Evolutionary conservation across 768 basidiomycete species (phyloP).

Genomic region (Suillus decipiens): DNA sequence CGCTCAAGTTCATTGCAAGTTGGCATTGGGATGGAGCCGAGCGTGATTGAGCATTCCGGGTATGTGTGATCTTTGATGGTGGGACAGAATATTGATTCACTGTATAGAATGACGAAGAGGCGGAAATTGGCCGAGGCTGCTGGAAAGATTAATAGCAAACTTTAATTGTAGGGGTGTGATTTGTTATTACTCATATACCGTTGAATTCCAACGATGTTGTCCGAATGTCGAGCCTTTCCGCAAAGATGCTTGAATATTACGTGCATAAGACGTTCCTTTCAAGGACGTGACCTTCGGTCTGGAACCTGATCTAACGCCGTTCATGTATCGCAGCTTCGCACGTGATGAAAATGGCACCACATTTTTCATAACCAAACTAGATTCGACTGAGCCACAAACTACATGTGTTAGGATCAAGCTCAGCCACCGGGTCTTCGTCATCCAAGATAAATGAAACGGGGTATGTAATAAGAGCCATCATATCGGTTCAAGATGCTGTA

Average conservation of each 20-base stretch:
- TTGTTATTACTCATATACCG: not conserved
- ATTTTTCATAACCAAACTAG: not conserved
- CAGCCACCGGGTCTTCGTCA: not conserved
- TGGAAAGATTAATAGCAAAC: constrained; percentile 28
- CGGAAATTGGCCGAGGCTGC: constrained; percentile 31
- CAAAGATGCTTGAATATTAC: not conserved
- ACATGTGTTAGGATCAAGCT: not conserved
- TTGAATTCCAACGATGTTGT: not conserved
- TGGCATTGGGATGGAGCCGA: constrained; percentile 60
- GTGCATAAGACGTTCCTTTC: too few relatives aligned
- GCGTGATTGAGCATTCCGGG: constrained; percentile 72
- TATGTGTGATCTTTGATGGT: constrained; percentile 39
- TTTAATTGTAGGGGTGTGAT: constrained; percentile 8
- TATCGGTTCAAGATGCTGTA: not conserved
- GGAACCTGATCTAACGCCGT: too few relatives aligned
- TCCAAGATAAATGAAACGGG: not conserved
- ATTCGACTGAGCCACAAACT: not conserved
- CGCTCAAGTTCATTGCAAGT: constrained; percentile 50
- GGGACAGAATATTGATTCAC: constrained; percentile 9
- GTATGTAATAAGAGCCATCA: not conserved
- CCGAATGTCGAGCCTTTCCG: not conserved
- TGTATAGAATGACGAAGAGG: constrained; percentile 32
- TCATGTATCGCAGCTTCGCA: not conserved
- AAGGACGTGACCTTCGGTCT: not conserved
- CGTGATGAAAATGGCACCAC: not conserved